Evolutionary conservation across 345 rosid species (phyloP), one percentile per base, ranked within the genome.

Genomic region (Fremontodendron californicum): DNA sequence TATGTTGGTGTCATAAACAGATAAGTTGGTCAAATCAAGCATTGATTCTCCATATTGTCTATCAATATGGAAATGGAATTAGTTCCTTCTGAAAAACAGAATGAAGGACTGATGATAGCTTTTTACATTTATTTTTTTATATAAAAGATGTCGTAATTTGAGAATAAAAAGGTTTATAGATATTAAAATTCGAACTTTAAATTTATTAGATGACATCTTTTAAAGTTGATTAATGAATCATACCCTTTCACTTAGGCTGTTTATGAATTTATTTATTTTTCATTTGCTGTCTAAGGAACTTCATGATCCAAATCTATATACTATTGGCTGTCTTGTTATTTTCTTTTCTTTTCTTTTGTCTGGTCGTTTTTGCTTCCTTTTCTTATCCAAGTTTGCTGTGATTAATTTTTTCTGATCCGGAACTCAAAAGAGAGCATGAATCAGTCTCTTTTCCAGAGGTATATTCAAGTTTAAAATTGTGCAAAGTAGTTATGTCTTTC

Each of bases 1-100:
- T 23, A 55, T 23, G 61, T 55, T 58, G 64, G 64, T 60, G 19
- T 27, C 39, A 12, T 27, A 6, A 15, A 5, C 46, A 39, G 9
- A 19, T 29, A 65, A 37, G 48, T 65, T 65, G 71, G 29, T 46
- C 71, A 19, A 65, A 65, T 39, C 48, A 37, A 46, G 73, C 75
- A 71, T 71, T 35, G 58, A 51, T 71, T 71, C 75, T 71, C 39
- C 55, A n/a, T 15, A 3, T 27, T 16, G 15, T 27, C 73, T 16
- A 69, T 27, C 3, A 9, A 45, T 69, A 27, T 12, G 35, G 55
- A 68, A 13, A 25, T 13, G 39, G 73, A 45, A 27, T 9, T 27
- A 69, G 54, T 13, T 69, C 73, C 21, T 15, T 68, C 18, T 21
- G 7, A 37, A 3, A 43, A 45, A 45, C 6, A 21, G 48, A 21